Evolutionary conservation across 1,284 basidiomycete species (phyloP).

Genomic region (Porogramme epimiltina): DNA sequence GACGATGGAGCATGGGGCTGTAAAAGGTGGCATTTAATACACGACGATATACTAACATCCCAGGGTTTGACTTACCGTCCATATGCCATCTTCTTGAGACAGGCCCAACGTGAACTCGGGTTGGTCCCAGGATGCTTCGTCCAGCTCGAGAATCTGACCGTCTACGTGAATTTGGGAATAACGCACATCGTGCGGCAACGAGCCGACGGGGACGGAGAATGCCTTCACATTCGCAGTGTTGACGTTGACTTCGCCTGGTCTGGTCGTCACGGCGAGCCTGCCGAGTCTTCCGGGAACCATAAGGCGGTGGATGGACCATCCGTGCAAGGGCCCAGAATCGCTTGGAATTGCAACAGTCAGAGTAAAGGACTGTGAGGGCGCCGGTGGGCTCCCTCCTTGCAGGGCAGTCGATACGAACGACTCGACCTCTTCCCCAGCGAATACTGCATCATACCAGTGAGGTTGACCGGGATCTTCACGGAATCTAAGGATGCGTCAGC

Average conservation of each 20-base stretch:
- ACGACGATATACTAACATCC: background rate
- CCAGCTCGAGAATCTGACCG: conserved; percentile 5
- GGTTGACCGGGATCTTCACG: conserved; percentile 62
- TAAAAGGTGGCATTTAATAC: background rate
- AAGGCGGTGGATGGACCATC: conserved; percentile 61
- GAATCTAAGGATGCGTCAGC: no score
- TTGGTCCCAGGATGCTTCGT: conserved; percentile 12
- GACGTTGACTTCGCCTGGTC: conserved; percentile 29
- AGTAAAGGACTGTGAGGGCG: conserved; percentile 46
- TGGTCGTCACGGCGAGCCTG: conserved; percentile 29
- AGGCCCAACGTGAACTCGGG: conserved; percentile 4
- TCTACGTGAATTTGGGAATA: conserved; percentile 14
- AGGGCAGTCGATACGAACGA: conserved; percentile 45
- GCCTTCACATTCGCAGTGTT: conserved; percentile 43
- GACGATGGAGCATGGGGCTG: conserved; percentile 8
- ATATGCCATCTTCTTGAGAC: conserved; percentile 3
- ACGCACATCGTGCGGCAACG: background rate
- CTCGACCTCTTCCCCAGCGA: conserved; percentile 57
- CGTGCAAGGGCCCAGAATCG: conserved; percentile 67
- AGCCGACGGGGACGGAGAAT: conserved; percentile 36
- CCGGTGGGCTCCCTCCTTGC: background rate
- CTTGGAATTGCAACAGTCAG: conserved; percentile 66
- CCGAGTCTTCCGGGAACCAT: conserved; percentile 55
- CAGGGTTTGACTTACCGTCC: conserved; percentile 17
- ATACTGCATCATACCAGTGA: conserved; percentile 72